phyloP scores from a whole-genome alignment of 768 basidiomycete species.

The Tylopilus intermedius region DNA sequence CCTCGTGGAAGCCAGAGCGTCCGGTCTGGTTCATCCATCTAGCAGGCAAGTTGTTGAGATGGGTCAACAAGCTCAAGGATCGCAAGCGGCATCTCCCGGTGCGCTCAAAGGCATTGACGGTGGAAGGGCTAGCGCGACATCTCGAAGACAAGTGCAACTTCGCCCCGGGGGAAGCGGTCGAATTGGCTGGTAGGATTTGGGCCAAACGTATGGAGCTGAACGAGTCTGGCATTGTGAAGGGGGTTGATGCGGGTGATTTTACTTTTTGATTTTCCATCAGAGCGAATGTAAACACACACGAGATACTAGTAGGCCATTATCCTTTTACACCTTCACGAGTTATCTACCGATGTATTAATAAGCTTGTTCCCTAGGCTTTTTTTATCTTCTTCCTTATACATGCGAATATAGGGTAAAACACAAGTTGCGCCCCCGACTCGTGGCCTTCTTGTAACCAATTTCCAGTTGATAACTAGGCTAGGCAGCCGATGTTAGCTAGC shows the following conservation, averaged over 20 bases:
- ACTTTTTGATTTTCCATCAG: background rate
- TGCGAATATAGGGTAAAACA: background rate
- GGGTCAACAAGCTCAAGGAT: slow-evolving; percentile 11
- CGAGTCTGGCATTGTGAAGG: slow-evolving; percentile 8
- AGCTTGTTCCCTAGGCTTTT: background rate
- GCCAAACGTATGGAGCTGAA: slow-evolving; percentile 6
- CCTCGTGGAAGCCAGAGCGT: slow-evolving; percentile 20
- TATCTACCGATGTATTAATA: too few species aligned
- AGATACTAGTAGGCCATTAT: too few species aligned
- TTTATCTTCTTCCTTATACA: background rate
- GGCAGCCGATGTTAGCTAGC: too few species aligned
- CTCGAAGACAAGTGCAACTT: slow-evolving; percentile 17
- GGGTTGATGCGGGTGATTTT: background rate
- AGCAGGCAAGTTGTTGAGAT: slow-evolving; percentile 18
- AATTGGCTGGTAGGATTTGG: slow-evolving; percentile 19
- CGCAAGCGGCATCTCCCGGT: background rate
- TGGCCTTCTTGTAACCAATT: too few species aligned
- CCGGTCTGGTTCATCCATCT: slow-evolving; percentile 20
- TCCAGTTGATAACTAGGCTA: too few species aligned
- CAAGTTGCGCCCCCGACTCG: too few species aligned
- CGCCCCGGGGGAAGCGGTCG: slow-evolving; percentile 8
- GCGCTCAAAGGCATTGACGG: slow-evolving; percentile 6
- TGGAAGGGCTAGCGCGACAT: slow-evolving; percentile 12
- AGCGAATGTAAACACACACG: background rate
- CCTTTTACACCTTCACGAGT: background rate